Percentiles rank a stretch among this genome's conserved stretches.
phyloP scores from a whole-genome alignment of 2,329 filamentous ascomycete genomes.

The Penicillium nordicum region DNA sequence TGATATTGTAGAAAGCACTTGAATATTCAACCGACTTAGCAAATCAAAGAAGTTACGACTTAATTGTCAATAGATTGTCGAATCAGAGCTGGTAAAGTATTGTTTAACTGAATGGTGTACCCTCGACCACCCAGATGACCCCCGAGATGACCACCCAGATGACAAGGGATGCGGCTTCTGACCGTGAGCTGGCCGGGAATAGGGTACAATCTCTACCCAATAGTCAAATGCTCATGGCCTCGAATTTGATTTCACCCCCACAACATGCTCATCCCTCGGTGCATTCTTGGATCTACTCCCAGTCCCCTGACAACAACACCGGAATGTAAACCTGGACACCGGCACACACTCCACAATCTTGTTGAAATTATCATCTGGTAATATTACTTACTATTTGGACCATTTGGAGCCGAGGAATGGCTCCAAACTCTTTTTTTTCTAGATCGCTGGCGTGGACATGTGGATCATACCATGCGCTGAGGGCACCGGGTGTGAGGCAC shows the following conservation, averaged over 20 bases:
- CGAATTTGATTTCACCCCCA: background rate
- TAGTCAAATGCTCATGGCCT: background rate
- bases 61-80: background rate
- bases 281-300: conserved; percentile 20
- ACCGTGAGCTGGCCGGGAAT: background rate
- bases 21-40: background rate
- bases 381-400: background rate
- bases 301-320: conserved; percentile 21
- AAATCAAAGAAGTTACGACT: background rate
- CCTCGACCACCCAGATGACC: background rate
- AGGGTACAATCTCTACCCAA: background rate
- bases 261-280: background rate
- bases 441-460: conserved; percentile 13
- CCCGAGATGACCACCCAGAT: background rate
- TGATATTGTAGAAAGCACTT: background rate
- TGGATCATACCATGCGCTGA: conserved; percentile 18
- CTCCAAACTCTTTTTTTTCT: background rate
- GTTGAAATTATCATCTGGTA: background rate
- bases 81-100: background rate
- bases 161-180: conserved; percentile 3
- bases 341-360: conserved; percentile 2
- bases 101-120: background rate
- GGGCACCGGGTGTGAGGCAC: conserved; percentile 11
- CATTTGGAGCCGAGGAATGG: background rate
- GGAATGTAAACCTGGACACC: conserved; percentile 19